phyloP scores from a whole-genome alignment of 805 yeast genomes.

The Kodamaea kaohsiungensis region DNA sequence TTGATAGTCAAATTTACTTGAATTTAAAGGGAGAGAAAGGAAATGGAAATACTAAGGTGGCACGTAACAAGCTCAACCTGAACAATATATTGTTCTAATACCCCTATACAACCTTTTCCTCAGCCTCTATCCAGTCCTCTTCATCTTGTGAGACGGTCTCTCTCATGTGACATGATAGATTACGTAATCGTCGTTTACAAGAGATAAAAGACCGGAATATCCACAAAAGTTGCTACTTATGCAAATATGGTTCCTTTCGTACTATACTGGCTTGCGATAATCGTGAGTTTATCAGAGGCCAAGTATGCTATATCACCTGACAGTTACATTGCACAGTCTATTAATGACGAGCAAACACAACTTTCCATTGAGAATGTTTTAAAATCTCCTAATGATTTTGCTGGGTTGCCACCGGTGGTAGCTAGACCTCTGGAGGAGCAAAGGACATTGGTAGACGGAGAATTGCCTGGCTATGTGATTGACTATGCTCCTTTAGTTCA shows the following conservation, averaged over 20 bases:
- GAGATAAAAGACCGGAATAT: not conserved
- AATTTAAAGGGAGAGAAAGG: too few relatives aligned
- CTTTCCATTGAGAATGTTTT: conserved; percentile 26
- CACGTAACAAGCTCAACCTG: too few relatives aligned
- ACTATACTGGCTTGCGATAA: conserved; percentile 5
- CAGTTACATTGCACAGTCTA: conserved; percentile 23
- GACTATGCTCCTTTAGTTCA: conserved; percentile 78
- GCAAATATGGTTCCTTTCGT: conserved; percentile 1
- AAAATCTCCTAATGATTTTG: conserved; percentile 23
- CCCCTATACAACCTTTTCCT: too few relatives aligned
- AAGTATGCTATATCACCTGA: conserved; percentile 14
- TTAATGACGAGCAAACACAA: conserved; percentile 20
- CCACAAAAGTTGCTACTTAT: not conserved
- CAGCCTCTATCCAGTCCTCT: too few relatives aligned
- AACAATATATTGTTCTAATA: too few relatives aligned
- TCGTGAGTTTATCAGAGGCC: not conserved
- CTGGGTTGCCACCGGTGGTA: conserved; percentile 39
- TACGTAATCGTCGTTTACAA: not conserved
- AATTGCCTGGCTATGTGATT: conserved; percentile 62
- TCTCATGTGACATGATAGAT: conserved; percentile 1
- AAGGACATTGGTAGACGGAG: conserved; percentile 48
- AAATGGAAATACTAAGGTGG: too few relatives aligned
- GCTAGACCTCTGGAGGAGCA: conserved; percentile 32
- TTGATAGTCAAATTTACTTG: too few relatives aligned
- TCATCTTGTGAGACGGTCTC: too few relatives aligned